Percentiles rank a stretch among this genome's conserved stretches.
These are phyloP conservation scores for Apiotrichum montevideense DNA, from an alignment of 1,284 basidiomycete genomes.

Conservation along the genomic window DNA sequence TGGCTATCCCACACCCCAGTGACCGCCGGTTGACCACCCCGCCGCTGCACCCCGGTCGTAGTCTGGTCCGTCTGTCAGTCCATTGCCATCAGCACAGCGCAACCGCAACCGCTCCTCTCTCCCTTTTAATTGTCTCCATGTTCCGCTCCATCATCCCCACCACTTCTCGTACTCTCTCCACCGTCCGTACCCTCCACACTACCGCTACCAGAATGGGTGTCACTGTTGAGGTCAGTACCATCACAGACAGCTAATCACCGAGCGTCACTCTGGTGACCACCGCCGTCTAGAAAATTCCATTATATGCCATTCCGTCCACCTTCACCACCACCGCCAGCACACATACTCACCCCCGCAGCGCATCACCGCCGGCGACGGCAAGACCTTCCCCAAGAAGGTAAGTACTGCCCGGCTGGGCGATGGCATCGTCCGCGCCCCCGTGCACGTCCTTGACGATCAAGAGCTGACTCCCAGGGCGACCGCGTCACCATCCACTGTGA, in stretches of 20 bases:
- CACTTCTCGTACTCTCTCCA: slow-evolving; percentile 15
- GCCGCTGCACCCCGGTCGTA: too few species aligned
- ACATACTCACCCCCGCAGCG: slow-evolving; percentile 17
- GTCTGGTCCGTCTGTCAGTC: too few species aligned
- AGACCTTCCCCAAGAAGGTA: slow-evolving; percentile 44
- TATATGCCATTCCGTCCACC: too few species aligned
- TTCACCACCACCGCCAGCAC: too few species aligned
- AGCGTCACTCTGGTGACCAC: not conserved
- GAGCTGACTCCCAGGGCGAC: slow-evolving; percentile 17
- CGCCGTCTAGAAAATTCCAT: not conserved
- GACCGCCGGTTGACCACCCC: too few species aligned
- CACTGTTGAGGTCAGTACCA: slow-evolving; percentile 36
- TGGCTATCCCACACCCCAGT: too few species aligned
- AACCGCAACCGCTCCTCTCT: not conserved
- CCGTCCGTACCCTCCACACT: slow-evolving; percentile 31
- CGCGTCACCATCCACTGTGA: slow-evolving; percentile 46
- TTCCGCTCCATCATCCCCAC: slow-evolving; percentile 13
- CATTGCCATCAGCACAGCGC: too few species aligned
- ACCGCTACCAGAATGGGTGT: slow-evolving; percentile 47
- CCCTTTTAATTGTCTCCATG: slow-evolving; percentile 3
- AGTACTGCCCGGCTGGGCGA: not conserved
- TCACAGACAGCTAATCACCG: too few species aligned
- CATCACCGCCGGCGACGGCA: slow-evolving; percentile 45
- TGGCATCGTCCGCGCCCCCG: not conserved
- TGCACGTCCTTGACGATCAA: not conserved